Evolutionary conservation across 768 basidiomycete species (phyloP).

Genomic region (Leccinum aurantiacum): DNA sequence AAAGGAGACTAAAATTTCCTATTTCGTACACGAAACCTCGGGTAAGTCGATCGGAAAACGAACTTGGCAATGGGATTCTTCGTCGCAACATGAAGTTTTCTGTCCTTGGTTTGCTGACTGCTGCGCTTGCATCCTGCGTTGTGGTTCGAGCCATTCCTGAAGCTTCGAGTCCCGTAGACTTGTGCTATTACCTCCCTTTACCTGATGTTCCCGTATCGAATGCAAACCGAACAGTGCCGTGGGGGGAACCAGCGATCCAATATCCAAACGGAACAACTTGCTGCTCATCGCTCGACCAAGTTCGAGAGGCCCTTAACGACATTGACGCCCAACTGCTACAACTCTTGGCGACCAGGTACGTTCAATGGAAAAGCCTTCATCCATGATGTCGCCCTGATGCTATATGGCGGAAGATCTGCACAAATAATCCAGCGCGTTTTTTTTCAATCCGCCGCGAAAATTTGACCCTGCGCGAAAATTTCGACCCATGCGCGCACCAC

Average conservation of each 20-base stretch:
- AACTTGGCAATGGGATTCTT: too few species aligned
- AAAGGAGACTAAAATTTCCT: neutral
- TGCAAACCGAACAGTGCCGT: constrained; percentile 21
- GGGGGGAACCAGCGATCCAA: constrained; percentile 23
- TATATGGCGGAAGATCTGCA: too few species aligned
- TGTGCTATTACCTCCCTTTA: constrained; percentile 19
- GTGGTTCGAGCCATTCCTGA: neutral
- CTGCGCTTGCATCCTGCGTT: too few species aligned
- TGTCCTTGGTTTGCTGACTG: too few species aligned
- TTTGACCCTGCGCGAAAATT: too few species aligned
- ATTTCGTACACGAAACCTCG: constrained; percentile 42
- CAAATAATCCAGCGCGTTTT: too few species aligned
- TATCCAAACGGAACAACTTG: constrained; percentile 24
- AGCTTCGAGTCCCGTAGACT: constrained; percentile 1
- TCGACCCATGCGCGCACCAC: too few species aligned
- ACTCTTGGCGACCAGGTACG: constrained; percentile 21
- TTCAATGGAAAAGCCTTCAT: too few species aligned
- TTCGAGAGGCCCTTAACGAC: constrained; percentile 16
- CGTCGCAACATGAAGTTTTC: too few species aligned
- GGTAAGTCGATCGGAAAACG: too few species aligned
- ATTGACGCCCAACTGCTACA: constrained; percentile 22
- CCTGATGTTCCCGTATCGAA: constrained; percentile 15
- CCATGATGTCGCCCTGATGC: neutral
- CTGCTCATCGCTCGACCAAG: constrained; percentile 25
- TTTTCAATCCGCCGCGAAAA: too few species aligned